Evolutionary conservation across 31 red algal species (phyloP).

Genomic region (Bonnemaisonia californica): DNA sequence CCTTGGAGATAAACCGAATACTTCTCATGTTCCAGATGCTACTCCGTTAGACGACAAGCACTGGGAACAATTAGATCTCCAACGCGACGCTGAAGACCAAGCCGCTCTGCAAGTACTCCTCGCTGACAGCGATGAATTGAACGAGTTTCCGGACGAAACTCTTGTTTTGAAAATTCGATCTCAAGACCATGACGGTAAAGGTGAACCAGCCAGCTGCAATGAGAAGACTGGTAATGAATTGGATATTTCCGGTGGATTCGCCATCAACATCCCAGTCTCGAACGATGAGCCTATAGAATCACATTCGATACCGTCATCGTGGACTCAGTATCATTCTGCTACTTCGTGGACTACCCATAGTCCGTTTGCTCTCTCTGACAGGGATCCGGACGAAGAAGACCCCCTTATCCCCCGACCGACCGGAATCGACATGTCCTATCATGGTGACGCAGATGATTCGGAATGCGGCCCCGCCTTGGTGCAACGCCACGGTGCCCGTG

Average conservation of each 20-base stretch:
- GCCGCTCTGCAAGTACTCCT: neutral
- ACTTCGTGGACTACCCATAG: neutral
- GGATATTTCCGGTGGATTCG: conserved; percentile 34
- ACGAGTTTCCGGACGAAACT: neutral
- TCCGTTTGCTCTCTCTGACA: neutral
- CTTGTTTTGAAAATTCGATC: neutral
- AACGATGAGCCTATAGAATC: conserved; percentile 1
- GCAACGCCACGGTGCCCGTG: conserved; percentile 32
- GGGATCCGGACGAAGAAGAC: conserved; percentile 5
- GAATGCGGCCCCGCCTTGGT: neutral
- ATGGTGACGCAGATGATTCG: neutral
- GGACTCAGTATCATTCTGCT: neutral
- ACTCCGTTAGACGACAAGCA: neutral
- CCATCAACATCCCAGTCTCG: conserved; percentile 46
- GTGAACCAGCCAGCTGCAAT: neutral
- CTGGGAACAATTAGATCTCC: neutral
- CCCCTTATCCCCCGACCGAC: neutral
- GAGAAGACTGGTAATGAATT: neutral
- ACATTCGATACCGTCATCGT: neutral
- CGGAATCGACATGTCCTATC: conserved; percentile 28
- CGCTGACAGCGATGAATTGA: neutral
- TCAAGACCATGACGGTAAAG: neutral
- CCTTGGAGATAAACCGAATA: neutral
- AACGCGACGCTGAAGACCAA: neutral
- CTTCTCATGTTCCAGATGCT: neutral